Percentiles rank a stretch among this genome's conserved stretches.
Conservation (phyloP, 2,329 filamentous ascomycete genomes). For the Fusarium continuum region DNA sequence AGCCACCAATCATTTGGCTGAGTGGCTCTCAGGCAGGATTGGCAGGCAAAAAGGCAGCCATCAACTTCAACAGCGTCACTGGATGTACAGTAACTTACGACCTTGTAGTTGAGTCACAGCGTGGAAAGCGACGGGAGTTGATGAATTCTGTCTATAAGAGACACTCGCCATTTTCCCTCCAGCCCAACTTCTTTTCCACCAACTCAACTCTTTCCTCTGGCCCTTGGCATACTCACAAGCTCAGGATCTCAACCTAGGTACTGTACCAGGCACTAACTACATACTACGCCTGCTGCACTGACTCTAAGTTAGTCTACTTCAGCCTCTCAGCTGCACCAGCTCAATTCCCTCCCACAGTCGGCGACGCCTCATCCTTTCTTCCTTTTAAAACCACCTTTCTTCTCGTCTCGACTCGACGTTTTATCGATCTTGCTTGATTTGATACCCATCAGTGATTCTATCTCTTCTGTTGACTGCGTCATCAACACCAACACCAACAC, state of each 20-base stretch:
- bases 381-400: background rate
- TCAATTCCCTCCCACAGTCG: background rate
- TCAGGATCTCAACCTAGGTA: too few species aligned
- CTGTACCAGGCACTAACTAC: too few species aligned
- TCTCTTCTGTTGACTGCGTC: too few species aligned
- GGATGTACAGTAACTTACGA: background rate
- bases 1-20: background rate
- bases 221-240: background rate
- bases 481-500: too few species aligned
- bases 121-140: too few species aligned
- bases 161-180: background rate
- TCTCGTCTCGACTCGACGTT: background rate
- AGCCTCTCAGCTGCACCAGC: background rate
- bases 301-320: background rate
- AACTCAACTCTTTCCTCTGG: background rate
- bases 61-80: background rate
- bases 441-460: background rate
- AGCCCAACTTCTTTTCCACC: background rate
- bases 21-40: background rate
- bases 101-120: constrained; percentile 17
- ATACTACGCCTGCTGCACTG: background rate
- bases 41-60: constrained; percentile 17
- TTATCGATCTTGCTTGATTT: too few species aligned
- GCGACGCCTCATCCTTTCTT: background rate
- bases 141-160: constrained; percentile 6